Evolutionary conservation across 2,329 filamentous ascomycete species (phyloP).

Genomic region (Fusarium circinatum): DNA sequence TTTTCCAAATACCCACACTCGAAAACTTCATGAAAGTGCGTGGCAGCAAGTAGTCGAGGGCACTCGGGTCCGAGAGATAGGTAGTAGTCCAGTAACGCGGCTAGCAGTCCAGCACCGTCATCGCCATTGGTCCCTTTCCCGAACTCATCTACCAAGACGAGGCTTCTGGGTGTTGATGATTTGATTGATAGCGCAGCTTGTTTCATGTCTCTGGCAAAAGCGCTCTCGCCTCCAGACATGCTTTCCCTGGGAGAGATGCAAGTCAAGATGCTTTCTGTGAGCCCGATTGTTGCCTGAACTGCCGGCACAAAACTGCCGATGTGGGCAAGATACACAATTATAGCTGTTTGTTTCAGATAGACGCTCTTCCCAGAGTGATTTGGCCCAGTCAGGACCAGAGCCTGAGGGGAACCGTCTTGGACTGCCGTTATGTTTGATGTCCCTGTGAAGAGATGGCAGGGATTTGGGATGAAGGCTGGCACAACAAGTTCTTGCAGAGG

Average conservation of each 20-base stretch:
- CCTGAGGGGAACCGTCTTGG: slow-evolving; percentile 55
- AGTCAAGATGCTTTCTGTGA: slow-evolving; percentile 93
- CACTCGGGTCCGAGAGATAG: slow-evolving; percentile 55
- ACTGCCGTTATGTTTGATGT: neutral
- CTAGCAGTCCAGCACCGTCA: slow-evolving; percentile 68
- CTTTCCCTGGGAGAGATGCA: slow-evolving; percentile 80
- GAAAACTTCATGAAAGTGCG: slow-evolving; percentile 78
- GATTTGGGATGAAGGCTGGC: slow-evolving; percentile 83
- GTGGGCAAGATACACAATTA: slow-evolving; percentile 93
- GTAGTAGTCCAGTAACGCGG: slow-evolving; percentile 68
- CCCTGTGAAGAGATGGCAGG: slow-evolving; percentile 76
- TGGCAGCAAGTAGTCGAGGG: slow-evolving; percentile 70
- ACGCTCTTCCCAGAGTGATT: slow-evolving; percentile 98
- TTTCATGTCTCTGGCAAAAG: slow-evolving; percentile 82
- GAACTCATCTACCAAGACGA: slow-evolving; percentile 95
- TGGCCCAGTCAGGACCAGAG: slow-evolving; percentile 87
- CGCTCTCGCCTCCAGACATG: slow-evolving; percentile 67
- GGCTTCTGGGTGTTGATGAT: slow-evolving; percentile 77
- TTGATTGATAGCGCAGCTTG: slow-evolving; percentile 83
- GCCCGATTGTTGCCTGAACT: slow-evolving; percentile 76
- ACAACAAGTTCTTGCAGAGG: slow-evolving; percentile 87
- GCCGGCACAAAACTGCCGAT: slow-evolving; percentile 94
- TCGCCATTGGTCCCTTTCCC: slow-evolving; percentile 70
- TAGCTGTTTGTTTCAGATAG: slow-evolving; percentile 90
- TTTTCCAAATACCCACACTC: slow-evolving; percentile 67